phyloP scores from a whole-genome alignment of 108 stramenopile genomes.

The Cyclotella choctawhatcheeana region DNA sequence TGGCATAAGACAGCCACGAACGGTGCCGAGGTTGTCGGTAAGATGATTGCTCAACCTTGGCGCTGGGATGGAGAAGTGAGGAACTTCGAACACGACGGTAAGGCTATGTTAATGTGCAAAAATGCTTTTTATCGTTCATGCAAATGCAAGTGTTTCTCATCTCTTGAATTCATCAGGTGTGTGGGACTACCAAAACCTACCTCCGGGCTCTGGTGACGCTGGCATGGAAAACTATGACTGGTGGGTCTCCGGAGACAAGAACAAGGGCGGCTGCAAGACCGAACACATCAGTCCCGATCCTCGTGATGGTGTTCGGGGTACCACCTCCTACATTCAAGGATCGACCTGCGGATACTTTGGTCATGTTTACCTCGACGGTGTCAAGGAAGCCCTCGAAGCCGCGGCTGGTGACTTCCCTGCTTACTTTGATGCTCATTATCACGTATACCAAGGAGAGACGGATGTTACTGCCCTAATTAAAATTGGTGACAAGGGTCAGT shows the following conservation, averaged over 20 bases:
- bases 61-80: conserved; percentile 62
- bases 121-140: no score
- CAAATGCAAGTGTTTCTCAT: no score
- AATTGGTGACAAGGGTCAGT: conserved; percentile 56
- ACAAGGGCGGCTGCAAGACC: conserved; percentile 56
- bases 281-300: conserved; percentile 60
- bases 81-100: conserved; percentile 52
- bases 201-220: conserved; percentile 25
- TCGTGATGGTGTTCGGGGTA: conserved; percentile 12
- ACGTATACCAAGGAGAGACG: conserved; percentile 66
- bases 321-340: conserved; percentile 58
- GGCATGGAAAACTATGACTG: conserved; percentile 44
- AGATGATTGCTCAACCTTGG: conserved; percentile 57
- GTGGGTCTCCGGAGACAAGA: conserved; percentile 53
- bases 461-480: conserved; percentile 53
- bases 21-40: conserved; percentile 56
- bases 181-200: conserved; percentile 54
- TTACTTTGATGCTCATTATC: conserved; percentile 47
- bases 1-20: conserved; percentile 55
- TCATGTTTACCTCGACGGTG: conserved; percentile 55
- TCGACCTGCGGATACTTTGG: conserved; percentile 74
- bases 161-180: neutral
- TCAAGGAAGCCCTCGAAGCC: conserved; percentile 30
- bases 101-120: no score
- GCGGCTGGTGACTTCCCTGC: conserved; percentile 48